Base-by-base conservation (phyloP, 2,329 filamentous ascomycete species). In the Sclerotinia minor region DNA sequence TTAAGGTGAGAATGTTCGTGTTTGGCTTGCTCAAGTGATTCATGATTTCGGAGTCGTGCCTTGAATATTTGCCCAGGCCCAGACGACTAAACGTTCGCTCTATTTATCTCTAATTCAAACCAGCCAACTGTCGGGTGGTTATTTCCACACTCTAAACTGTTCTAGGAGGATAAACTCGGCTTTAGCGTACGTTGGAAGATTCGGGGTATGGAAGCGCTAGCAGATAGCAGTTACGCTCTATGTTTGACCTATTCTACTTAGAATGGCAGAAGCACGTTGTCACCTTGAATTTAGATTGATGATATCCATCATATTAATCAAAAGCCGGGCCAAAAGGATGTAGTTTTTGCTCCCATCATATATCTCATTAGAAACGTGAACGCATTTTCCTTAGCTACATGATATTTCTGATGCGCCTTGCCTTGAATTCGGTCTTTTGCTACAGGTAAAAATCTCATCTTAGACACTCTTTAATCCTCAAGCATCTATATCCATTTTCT, bases 401-500 rank as follows among this genome's bases (percentile, higher is more conserved):
- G 69, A 71, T 69, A 71, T 60, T 68, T 67, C 53, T 50, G 45
- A 68, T 68, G 69, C 66, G 49, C 57, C 49, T 26, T 67, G 47
- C 57, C 57, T 63, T 63, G 65, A 63, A 53, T 67, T 50, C 19
- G 47, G 41, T 44, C 59, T 67, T 50, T 67, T 63, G 49, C 53
- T 67, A 67, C 65, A 67, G 50, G 59, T 67, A 24, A 32, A 63
- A 26, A 47, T 65, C 57, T 41, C 53, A 21, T 52, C 49, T 41
- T 41, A 63, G 57, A 50, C 47, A 53, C 13, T 47, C 53, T 44
- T 68, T 50, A 55, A 32, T 47, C 35, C 67, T 72, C 81, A 90
- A 76, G 83, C 80, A 78, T 90, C 88, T 57, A 90, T 82, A 74
- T 91, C 88, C 88, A 91, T 91, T 77, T 82, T 83, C 77, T 91